Percentiles rank a stretch among this genome's conserved stretches.
phyloP scores from a whole-genome alignment of 2,329 filamentous ascomycete genomes.

The Emmonsiellopsis sp. region DNA sequence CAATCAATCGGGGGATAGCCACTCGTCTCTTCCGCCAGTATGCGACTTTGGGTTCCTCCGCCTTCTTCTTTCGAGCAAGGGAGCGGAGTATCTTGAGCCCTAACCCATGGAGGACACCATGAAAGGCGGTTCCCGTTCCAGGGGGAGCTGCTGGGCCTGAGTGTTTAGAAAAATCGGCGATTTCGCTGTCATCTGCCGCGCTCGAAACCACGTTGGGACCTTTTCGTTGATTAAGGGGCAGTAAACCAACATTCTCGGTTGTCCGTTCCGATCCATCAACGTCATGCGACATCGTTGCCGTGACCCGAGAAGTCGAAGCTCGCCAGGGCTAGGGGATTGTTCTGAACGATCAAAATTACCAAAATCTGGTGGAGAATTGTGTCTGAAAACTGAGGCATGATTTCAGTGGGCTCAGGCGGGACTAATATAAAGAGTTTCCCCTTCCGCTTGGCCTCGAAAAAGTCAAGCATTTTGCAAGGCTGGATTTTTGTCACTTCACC shows the following conservation, averaged over 20 bases:
- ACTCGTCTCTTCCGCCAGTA: neutral
- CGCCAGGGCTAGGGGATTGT: too few relatives aligned
- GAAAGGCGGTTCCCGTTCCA: neutral
- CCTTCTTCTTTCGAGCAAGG: neutral
- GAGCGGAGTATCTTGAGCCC: neutral
- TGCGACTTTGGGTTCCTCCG: neutral
- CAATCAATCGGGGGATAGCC: neutral
- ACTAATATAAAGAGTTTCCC: too few relatives aligned
- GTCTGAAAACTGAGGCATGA: too few relatives aligned
- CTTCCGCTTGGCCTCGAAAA: too few relatives aligned
- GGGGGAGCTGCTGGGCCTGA: neutral
- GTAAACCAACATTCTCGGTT: neutral
- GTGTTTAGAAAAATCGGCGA: neutral
- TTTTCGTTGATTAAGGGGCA: neutral
- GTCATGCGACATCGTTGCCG: too few relatives aligned
- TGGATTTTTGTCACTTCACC: too few relatives aligned
- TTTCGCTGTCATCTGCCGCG: neutral
- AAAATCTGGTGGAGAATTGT: too few relatives aligned
- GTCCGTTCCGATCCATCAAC: neutral
- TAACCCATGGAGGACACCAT: neutral
- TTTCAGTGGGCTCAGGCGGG: too few relatives aligned
- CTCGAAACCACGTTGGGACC: neutral
- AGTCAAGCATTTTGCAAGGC: too few relatives aligned
- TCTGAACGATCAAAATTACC: too few relatives aligned
- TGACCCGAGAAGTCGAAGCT: too few relatives aligned